Conservation (phyloP, 2,329 filamentous ascomycete genomes). For the Claviceps fusiformis region DNA sequence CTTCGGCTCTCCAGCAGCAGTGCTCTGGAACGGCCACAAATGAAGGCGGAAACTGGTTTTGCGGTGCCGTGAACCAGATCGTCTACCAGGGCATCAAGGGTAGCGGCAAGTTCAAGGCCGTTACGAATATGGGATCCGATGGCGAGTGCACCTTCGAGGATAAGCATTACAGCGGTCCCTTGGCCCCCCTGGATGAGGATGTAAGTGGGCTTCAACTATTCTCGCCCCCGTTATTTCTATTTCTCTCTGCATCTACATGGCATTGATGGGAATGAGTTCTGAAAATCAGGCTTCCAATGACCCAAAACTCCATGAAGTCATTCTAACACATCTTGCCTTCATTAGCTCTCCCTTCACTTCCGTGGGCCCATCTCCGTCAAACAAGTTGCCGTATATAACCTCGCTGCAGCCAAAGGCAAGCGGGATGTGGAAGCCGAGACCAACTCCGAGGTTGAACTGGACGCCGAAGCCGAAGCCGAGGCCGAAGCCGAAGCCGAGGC, state of each 20-base stretch:
- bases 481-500: slow-evolving; percentile 8
- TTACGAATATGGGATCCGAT: slow-evolving; percentile 43
- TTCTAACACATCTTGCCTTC: slow-evolving; percentile 1
- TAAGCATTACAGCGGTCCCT: slow-evolving; percentile 41
- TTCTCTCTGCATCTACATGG: not conserved
- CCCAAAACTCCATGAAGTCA: not conserved
- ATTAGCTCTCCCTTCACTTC: slow-evolving; percentile 56
- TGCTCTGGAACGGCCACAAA: slow-evolving; percentile 21
- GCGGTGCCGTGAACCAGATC: slow-evolving; percentile 50
- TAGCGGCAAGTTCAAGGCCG: slow-evolving; percentile 48
- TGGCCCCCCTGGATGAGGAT: slow-evolving; percentile 58
- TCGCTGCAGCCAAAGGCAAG: slow-evolving; percentile 23
- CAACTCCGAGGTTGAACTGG: no score
- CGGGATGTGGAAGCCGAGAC: no score
- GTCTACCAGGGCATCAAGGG: slow-evolving; percentile 50
- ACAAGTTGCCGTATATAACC: slow-evolving; percentile 55
- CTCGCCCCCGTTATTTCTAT: not conserved
- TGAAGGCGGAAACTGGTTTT: slow-evolving; percentile 50
- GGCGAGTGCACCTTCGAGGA: slow-evolving; percentile 40
- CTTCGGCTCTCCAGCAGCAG: slow-evolving; percentile 19
- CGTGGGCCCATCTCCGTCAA: slow-evolving; percentile 56
- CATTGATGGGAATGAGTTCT: not conserved
- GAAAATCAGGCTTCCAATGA: not conserved
- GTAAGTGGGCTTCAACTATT: slow-evolving; percentile 32
- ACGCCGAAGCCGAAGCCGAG: no score